Evolutionary conservation across 257 asterid species (phyloP).

Genomic region (Cinchona pubescens): DNA sequence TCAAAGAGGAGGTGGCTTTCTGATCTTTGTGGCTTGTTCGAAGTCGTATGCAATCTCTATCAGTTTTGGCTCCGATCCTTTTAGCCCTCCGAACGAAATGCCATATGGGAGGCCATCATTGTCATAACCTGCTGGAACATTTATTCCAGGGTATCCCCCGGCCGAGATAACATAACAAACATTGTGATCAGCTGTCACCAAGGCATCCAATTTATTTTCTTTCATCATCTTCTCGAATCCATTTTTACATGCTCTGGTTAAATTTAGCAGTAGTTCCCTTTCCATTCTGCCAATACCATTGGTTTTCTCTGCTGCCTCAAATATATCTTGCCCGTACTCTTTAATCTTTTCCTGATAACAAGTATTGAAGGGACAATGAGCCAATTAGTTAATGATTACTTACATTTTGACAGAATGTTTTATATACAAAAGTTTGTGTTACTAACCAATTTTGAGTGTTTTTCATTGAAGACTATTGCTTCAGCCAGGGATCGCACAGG

Average conservation of each 20-base stretch:
- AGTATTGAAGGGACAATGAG: too few species aligned
- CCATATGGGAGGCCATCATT: constrained; percentile 39
- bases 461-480: constrained; percentile 37
- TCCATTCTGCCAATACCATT: constrained; percentile 34
- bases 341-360: constrained; percentile 40
- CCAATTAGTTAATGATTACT: too few species aligned
- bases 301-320: constrained; percentile 41
- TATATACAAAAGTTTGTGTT: background rate
- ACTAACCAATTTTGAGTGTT: constrained; percentile 30
- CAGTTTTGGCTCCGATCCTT: constrained; percentile 46
- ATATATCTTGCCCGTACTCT: constrained; percentile 35
- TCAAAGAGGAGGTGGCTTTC: constrained; percentile 48
- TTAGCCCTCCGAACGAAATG: constrained; percentile 51
- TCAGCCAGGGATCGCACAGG: constrained; percentile 43
- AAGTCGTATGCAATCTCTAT: constrained; percentile 56
- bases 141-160: constrained; percentile 50
- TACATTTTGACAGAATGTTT: background rate
- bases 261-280: constrained; percentile 23
- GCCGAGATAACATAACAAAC: constrained; percentile 30
- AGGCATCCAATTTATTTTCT: constrained; percentile 37
- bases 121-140: constrained; percentile 48
- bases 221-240: constrained; percentile 40
- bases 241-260: constrained; percentile 13
- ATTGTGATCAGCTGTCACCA: constrained; percentile 19
- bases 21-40: constrained; percentile 52